phyloP scores from a whole-genome alignment of 371 early-diverging fungal species.

The Entomophthora muscae region DNA sequence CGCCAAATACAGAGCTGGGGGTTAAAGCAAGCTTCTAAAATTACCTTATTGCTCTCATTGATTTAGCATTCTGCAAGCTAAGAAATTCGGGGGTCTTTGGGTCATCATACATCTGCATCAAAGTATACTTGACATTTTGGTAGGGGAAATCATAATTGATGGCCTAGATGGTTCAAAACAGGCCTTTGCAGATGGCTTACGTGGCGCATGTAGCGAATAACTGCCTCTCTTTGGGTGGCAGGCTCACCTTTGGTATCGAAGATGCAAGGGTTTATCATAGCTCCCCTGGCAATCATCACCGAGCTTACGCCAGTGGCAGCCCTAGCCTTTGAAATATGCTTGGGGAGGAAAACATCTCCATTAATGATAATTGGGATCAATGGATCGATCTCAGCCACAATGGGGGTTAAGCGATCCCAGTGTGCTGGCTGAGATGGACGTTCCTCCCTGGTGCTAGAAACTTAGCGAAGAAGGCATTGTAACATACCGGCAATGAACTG shows the following conservation, averaged over 20 bases:
- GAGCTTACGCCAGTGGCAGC: slow-evolving; percentile 32
- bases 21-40: not conserved
- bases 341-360: slow-evolving; percentile 60
- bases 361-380: slow-evolving; percentile 79
- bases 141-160: slow-evolving; percentile 41
- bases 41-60: slow-evolving; percentile 9
- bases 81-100: slow-evolving; percentile 7
- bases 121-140: slow-evolving; percentile 73
- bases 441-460: slow-evolving; percentile 38
- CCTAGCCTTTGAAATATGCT: slow-evolving; percentile 38
- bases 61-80: slow-evolving; percentile 2
- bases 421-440: slow-evolving; percentile 58
- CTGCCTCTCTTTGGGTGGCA: slow-evolving; percentile 26
- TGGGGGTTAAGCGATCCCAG: slow-evolving; percentile 63
- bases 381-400: slow-evolving; percentile 35
- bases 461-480: not conserved
- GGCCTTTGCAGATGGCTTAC: slow-evolving; percentile 14
- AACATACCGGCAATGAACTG: slow-evolving; percentile 71
- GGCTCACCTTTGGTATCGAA: slow-evolving; percentile 48
- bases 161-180: slow-evolving; percentile 1
- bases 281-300: slow-evolving; percentile 82
- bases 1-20: not conserved
- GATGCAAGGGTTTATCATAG: slow-evolving; percentile 62
- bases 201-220: slow-evolving; percentile 40
- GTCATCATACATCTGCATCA: slow-evolving; percentile 64